Evolutionary conservation across 345 rosid genomes (phyloP).

Genomic region (Euphorbia tirucalli): DNA sequence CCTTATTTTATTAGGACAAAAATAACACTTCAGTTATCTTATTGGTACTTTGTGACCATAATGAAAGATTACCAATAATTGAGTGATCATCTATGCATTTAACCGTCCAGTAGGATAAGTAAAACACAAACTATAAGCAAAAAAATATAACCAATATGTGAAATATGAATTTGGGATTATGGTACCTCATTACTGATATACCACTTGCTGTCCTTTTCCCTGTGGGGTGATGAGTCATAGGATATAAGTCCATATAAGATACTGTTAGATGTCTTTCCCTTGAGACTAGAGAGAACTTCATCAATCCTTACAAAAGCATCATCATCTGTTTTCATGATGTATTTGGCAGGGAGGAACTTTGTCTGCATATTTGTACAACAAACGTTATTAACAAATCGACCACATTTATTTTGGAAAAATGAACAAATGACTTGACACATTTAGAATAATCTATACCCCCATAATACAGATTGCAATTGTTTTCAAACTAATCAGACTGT

Average conservation of each 20-base stretch:
- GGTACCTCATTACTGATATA: slow-evolving; percentile 68
- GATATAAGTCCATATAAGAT: slow-evolving; percentile 74
- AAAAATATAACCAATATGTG: too few species aligned
- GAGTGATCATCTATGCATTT: too few species aligned
- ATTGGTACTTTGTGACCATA: too few species aligned
- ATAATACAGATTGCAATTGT: slow-evolving; percentile 77
- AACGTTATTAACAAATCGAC: slow-evolving; percentile 5
- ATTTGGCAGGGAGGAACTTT: slow-evolving; percentile 71
- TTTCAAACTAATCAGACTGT: slow-evolving; percentile 77
- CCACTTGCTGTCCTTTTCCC: slow-evolving; percentile 84
- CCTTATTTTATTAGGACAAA: too few species aligned
- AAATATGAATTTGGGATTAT: slow-evolving; percentile 6
- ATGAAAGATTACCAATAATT: too few species aligned
- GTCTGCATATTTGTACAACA: slow-evolving; percentile 47
- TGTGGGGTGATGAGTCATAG: slow-evolving; percentile 67
- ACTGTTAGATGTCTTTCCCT: slow-evolving; percentile 53
- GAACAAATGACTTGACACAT: too few species aligned
- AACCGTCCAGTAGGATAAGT: too few species aligned
- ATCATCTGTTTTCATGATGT: slow-evolving; percentile 92
- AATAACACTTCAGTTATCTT: too few species aligned
- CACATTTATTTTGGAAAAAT: background rate
- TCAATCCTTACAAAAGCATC: slow-evolving; percentile 89
- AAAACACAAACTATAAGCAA: slow-evolving; percentile 9
- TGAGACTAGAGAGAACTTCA: slow-evolving; percentile 61
- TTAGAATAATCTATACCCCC: slow-evolving; percentile 49